These are phyloP conservation scores for Trichoderma sp. DNA, from an alignment of 2,329 filamentous ascomycete species.

Conservation along the genomic window DNA sequence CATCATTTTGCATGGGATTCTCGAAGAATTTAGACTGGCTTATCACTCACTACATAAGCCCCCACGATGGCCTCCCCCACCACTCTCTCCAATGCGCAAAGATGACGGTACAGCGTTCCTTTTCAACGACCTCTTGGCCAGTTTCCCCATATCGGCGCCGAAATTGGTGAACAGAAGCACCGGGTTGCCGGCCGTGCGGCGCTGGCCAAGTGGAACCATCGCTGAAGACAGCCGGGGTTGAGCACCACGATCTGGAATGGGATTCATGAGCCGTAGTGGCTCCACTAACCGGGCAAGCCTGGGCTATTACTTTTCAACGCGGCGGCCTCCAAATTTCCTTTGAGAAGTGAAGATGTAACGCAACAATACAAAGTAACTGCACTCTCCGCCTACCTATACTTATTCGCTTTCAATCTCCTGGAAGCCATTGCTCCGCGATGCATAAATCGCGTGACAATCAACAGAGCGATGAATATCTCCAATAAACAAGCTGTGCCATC, in stretches of 20 bases:
- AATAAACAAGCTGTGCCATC: neutral
- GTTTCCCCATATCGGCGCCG: neutral
- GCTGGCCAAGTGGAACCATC: neutral
- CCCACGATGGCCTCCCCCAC: neutral
- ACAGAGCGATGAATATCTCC: neutral
- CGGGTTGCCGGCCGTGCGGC: neutral
- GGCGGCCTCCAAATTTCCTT: neutral
- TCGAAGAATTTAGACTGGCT: neutral
- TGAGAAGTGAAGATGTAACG: neutral
- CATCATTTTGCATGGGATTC: neutral
- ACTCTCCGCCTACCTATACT: neutral
- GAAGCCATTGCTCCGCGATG: neutral
- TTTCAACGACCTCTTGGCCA: neutral
- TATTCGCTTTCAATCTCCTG: neutral
- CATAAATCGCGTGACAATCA: neutral
- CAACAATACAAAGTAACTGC: neutral
- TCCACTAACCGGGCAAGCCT: neutral
- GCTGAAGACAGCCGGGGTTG: neutral
- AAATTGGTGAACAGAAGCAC: neutral
- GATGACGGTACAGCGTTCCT: too few relatives aligned
- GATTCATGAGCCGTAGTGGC: neutral
- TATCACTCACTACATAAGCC: neutral
- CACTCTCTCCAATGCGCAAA: neutral
- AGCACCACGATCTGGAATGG: neutral
- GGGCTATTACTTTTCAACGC: neutral